These are phyloP conservation scores for Penicillium sp. DNA, from an alignment of 2,329 filamentous ascomycete genomes.

Conservation along the genomic window DNA sequence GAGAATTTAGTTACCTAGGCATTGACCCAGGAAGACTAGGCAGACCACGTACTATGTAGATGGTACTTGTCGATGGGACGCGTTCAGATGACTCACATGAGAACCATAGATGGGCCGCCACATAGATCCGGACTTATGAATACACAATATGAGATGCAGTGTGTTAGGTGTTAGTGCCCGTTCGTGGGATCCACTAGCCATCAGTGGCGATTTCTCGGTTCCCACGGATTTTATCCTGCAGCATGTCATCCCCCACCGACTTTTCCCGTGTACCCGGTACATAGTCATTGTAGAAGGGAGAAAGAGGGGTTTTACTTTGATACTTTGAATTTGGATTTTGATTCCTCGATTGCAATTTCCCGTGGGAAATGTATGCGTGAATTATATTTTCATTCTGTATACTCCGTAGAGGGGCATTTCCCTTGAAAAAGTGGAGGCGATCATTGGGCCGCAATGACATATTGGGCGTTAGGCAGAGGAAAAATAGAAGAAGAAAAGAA, in stretches of 20 bases:
- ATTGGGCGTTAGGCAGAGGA: constrained; percentile 12
- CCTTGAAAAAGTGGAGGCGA: constrained; percentile 13
- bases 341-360: background rate
- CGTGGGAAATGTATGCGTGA: background rate
- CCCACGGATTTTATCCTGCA: background rate
- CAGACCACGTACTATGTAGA: background rate
- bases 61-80: background rate
- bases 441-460: constrained; percentile 24
- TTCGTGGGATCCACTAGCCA: background rate
- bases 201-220: constrained; percentile 9
- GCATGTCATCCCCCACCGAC: constrained; percentile 22
- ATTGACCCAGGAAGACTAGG: background rate
- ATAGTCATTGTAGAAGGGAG: constrained; percentile 15
- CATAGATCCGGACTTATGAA: background rate
- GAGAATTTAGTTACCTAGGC: background rate
- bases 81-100: background rate
- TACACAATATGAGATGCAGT: background rate
- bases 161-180: background rate
- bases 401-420: background rate
- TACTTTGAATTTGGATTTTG: background rate
- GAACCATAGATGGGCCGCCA: background rate
- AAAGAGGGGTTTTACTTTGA: background rate
- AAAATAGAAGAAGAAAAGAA: background rate
- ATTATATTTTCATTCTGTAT: background rate
- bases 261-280: constrained; percentile 20